phyloP scores from a whole-genome alignment of 345 rosid species.

The Hirschfeldia incana region DNA sequence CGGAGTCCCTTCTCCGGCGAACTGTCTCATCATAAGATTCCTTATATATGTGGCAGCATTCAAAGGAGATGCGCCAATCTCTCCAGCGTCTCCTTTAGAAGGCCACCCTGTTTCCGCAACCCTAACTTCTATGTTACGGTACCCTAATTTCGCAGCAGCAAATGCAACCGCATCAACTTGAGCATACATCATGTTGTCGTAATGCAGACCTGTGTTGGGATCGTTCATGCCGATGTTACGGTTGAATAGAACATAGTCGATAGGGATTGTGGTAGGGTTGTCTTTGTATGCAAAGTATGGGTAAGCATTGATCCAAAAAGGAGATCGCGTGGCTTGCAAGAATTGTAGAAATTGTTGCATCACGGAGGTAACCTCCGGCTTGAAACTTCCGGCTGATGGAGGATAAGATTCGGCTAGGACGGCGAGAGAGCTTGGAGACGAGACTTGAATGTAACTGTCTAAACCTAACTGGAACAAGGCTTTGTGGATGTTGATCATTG shows the following conservation, averaged over 20 bases:
- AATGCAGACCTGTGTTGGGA: constrained; percentile 67
- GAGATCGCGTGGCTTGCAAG: constrained; percentile 56
- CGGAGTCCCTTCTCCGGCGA: constrained; percentile 85
- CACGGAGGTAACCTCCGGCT: constrained; percentile 48
- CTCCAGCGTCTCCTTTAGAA: constrained; percentile 77
- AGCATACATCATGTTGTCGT: constrained; percentile 95
- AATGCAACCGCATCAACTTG: constrained; percentile 78
- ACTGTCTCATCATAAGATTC: constrained; percentile 73
- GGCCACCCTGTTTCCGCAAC: constrained; percentile 99
- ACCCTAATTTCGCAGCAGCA: constrained; percentile 76
- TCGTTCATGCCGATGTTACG: constrained; percentile 83
- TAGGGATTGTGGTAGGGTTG: constrained; percentile 50
- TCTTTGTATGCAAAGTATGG: constrained; percentile 94
- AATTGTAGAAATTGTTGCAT: constrained; percentile 68
- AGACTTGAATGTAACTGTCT: constrained; percentile 66
- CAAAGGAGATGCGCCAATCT: constrained; percentile 62
- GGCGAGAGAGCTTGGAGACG: constrained; percentile 72
- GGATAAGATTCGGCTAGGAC: constrained; percentile 79
- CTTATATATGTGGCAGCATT: constrained; percentile 78
- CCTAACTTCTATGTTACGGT: constrained; percentile 64
- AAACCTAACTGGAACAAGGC: constrained; percentile 77
- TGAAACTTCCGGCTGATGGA: constrained; percentile 86
- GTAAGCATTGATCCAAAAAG: constrained; percentile 96
- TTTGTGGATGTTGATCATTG: constrained; percentile 64
- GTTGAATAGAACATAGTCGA: constrained; percentile 82